These are phyloP conservation scores for Alternaria sp. DNA, from an alignment of 2,329 filamentous ascomycete genomes.

Conservation along the genomic window DNA sequence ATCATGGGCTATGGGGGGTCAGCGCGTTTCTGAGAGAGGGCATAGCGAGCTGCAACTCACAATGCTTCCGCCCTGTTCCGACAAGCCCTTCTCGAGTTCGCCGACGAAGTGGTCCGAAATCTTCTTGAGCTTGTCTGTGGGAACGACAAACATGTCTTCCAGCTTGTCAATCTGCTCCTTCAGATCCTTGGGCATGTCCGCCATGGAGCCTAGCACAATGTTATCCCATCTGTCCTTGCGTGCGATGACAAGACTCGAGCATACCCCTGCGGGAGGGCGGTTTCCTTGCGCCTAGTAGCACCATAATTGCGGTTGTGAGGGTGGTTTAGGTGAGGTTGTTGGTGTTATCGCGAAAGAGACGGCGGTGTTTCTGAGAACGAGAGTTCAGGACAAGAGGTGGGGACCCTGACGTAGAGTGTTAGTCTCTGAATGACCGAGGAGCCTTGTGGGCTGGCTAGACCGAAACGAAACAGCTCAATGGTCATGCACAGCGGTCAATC, in stretches of 20 bases:
- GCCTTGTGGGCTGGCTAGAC: slow-evolving; percentile 10
- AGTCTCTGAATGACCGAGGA: slow-evolving; percentile 9
- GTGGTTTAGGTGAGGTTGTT: slow-evolving; percentile 4
- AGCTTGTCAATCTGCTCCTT: slow-evolving; percentile 81
- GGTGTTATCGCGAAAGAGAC: slow-evolving; percentile 8
- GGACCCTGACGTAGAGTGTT: slow-evolving; percentile 13
- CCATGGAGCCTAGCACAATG: slow-evolving; percentile 76
- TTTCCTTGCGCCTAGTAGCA: slow-evolving; percentile 71
- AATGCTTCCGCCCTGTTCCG: slow-evolving; percentile 89
- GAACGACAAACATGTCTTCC: slow-evolving; percentile 84
- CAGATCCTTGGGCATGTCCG: slow-evolving; percentile 87
- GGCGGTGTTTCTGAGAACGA: slow-evolving; percentile 2
- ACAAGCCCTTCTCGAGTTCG: slow-evolving; percentile 88
- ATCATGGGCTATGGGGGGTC: slow-evolving; percentile 81
- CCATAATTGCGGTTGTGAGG: slow-evolving; percentile 61
- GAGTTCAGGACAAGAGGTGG: slow-evolving; percentile 11
- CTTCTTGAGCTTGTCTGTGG: slow-evolving; percentile 81
- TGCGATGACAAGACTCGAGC: slow-evolving; percentile 44
- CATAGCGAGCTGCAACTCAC: slow-evolving; percentile 68
- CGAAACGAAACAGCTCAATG: slow-evolving; percentile 6
- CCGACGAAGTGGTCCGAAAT: slow-evolving; percentile 89
- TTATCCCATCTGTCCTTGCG: slow-evolving; percentile 29
- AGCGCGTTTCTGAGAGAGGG: slow-evolving; percentile 88
- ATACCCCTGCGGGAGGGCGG: slow-evolving; percentile 78
- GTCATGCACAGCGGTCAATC: slow-evolving; percentile 19